Base-by-base conservation (phyloP, 352 stramenopile species). In the Halophytophthora polymorphica region DNA sequence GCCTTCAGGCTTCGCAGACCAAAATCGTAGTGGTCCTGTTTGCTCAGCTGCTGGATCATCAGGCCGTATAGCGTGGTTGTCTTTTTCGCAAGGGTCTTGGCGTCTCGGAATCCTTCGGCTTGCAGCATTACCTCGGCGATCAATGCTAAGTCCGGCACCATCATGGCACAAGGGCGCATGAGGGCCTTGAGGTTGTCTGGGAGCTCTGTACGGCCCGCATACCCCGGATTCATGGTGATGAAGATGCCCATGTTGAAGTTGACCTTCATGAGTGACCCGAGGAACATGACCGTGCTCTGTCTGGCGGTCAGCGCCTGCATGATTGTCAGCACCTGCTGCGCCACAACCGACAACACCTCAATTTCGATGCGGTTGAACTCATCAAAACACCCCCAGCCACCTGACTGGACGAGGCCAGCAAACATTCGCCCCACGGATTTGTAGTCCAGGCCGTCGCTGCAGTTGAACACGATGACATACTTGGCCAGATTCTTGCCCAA, bases 311-410 rank as follows among this genome's bases (percentile, higher is more conserved):
- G 68, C 17, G 88, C 88, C 48, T 95, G 82, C 75, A 95, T 90
- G 56, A 96, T 96, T 6, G 83, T 95, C 33, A 96, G 50, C 35
- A 96, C 85, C 46, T 96, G 88, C 43, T 96, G 91, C 17, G 92
- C 92, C 2, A 98, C 89, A 19, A 98, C 92, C 6, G 90, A 97
- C 4, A 98, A 60, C 40, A 98, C 92, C 54, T 98, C 92, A 28
- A 98, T 97, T 58, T 98, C 93, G 47, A 98, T 98, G n/a, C 92
- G 87, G 52, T 98, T 98, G 60, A 98, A 98, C 58, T 98, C 92
- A 66, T 98, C 92, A 40, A 98, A 98, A 55, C 92, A 98, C 6
- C 89, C 90, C 92, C 92, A 98, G 23, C 82, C 89, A 13, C 92
- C 92, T 15, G 86, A 95, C 52, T 98, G 91, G 11, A 96, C 90